A percentile compares a stretch with the other conserved stretches of the same genome.
phyloP scores from a whole-genome alignment of 371 early-diverging fungal species.

The Rozella allomycis region DNA sequence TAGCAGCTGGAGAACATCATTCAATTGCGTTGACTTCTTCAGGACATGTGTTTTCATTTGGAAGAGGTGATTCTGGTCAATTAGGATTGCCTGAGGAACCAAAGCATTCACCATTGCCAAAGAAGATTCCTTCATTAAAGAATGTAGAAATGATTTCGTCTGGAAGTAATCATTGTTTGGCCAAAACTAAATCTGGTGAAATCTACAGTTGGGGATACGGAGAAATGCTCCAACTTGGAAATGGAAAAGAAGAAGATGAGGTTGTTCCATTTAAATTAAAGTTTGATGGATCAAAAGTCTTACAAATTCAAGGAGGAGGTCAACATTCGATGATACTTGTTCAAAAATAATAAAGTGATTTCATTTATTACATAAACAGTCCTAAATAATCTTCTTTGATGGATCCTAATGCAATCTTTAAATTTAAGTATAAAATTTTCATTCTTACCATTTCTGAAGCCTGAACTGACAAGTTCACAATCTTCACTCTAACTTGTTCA shows the following conservation, averaged over 20 bases:
- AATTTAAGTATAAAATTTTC: constrained; percentile 1
- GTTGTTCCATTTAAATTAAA: too few species aligned
- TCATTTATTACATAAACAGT: too few species aligned
- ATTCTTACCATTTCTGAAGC: constrained; percentile 68
- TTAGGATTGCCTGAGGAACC: constrained; percentile 12
- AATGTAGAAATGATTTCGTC: neutral
- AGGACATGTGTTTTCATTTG: constrained; percentile 53
- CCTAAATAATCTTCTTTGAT: constrained; percentile 90
- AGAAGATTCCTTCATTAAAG: constrained; percentile 1
- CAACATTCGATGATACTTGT: too few species aligned
- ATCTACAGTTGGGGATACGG: constrained; percentile 33
- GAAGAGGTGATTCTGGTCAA: constrained; percentile 37
- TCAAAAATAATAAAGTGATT: too few species aligned
- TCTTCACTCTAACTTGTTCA: constrained; percentile 62
- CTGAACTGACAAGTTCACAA: constrained; percentile 83
- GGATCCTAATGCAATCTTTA: constrained; percentile 68
- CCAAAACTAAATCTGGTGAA: constrained; percentile 34
- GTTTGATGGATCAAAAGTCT: too few species aligned
- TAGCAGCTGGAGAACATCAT: constrained; percentile 79
- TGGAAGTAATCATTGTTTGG: neutral
- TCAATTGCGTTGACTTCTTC: constrained; percentile 38
- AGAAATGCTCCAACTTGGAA: constrained; percentile 46
- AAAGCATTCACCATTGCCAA: neutral
- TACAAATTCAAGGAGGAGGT: too few species aligned
- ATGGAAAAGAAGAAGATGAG: constrained; percentile 43